Evolutionary conservation across 2,329 filamentous ascomycete species (phyloP).

Genomic region (Fusarium metavorans): DNA sequence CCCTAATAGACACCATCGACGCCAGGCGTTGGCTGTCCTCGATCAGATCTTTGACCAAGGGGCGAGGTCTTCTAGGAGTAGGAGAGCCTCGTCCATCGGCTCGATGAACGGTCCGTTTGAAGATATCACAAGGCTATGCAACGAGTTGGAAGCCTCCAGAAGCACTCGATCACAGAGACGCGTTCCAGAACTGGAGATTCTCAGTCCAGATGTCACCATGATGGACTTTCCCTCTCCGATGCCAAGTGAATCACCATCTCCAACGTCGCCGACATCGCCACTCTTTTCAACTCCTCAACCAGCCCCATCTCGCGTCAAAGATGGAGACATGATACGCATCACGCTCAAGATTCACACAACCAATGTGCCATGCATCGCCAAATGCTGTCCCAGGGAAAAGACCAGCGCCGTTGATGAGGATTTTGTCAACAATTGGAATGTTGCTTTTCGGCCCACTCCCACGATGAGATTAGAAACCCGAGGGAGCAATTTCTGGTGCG

Average conservation of each 20-base stretch:
- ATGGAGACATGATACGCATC: slow-evolving; percentile 34
- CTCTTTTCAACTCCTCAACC: not conserved
- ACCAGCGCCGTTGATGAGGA: slow-evolving; percentile 26
- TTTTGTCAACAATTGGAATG: slow-evolving; percentile 21
- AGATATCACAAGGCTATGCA: not conserved
- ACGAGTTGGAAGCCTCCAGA: not conserved
- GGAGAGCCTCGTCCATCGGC: not conserved
- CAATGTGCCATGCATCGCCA: slow-evolving; percentile 31
- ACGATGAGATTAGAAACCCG: slow-evolving; percentile 10
- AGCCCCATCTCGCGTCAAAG: slow-evolving; percentile 23
- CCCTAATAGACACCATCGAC: slow-evolving; percentile 7
- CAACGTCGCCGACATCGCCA: slow-evolving; percentile 18
- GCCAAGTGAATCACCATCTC: slow-evolving; percentile 23
- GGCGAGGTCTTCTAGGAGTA: slow-evolving; percentile 19
- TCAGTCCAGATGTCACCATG: not conserved
- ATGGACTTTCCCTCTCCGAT: not conserved
- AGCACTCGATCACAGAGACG: not conserved
- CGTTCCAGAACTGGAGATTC: not conserved
- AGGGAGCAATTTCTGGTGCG: slow-evolving; percentile 22
- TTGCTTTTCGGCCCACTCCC: slow-evolving; percentile 16
- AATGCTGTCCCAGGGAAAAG: slow-evolving; percentile 19
- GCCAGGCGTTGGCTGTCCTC: slow-evolving; percentile 10
- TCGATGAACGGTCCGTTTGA: slow-evolving; percentile 4
- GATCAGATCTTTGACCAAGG: slow-evolving; percentile 22
- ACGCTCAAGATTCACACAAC: slow-evolving; percentile 24